Conservation (phyloP, 2,329 filamentous ascomycete genomes). For the Thielaviopsis punctulata region DNA sequence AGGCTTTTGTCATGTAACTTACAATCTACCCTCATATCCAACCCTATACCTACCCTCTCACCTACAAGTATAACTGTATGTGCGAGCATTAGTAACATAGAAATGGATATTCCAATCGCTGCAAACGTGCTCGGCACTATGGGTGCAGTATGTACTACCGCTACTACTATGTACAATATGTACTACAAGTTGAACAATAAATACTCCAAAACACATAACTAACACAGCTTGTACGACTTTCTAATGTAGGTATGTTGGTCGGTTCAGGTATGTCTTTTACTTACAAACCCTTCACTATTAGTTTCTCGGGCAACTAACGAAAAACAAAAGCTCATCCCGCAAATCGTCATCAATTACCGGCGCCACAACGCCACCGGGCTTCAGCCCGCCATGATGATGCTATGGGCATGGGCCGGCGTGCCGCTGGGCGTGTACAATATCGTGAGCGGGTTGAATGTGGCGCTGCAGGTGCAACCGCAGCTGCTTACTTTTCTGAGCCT, state of each 20-base stretch:
- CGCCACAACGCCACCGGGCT: slow-evolving; percentile 48
- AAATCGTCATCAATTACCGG: slow-evolving; percentile 51
- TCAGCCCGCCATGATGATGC: slow-evolving; percentile 54
- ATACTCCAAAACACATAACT: too few species aligned
- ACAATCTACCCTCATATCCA: too few species aligned
- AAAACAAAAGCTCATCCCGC: slow-evolving; percentile 54
- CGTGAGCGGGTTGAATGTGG: slow-evolving; percentile 24
- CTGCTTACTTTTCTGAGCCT: slow-evolving; percentile 26
- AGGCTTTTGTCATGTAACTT: too few species aligned
- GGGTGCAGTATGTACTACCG: slow-evolving; percentile 29
- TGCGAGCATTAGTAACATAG: too few species aligned
- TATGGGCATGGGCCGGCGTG: slow-evolving; percentile 51
- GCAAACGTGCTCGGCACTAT: slow-evolving; percentile 42
- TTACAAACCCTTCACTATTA: too few species aligned
- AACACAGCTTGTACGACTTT: neutral
- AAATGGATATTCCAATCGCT: slow-evolving; percentile 36
- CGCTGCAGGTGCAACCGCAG: slow-evolving; percentile 26
- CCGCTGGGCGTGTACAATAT: slow-evolving; percentile 40
- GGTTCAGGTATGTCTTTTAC: slow-evolving; percentile 31
- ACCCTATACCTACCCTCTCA: too few species aligned
- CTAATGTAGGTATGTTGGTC: slow-evolving; percentile 40
- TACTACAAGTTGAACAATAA: too few species aligned
- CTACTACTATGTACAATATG: neutral
- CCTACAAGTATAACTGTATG: too few species aligned
- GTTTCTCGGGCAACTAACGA: too few species aligned